Conservation (phyloP, 2,329 filamentous ascomycete genomes). For the Xylariaceae sp. region DNA sequence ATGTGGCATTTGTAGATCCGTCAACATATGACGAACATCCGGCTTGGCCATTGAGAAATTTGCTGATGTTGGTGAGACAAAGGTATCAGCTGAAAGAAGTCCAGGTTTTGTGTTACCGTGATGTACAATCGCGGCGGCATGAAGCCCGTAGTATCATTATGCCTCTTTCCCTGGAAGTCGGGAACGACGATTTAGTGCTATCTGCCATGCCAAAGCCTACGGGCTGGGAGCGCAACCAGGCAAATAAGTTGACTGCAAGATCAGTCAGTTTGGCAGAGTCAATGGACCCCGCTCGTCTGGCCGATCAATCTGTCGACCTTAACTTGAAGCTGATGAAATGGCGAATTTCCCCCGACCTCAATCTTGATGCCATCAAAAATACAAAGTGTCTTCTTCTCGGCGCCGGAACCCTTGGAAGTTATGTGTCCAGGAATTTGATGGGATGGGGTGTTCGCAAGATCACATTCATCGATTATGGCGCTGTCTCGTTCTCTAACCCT, state of each 20-base stretch:
- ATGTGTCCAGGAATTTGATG: conserved; percentile 86
- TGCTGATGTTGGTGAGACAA: conserved; percentile 78
- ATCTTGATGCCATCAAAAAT: conserved; percentile 83
- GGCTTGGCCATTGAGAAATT: conserved; percentile 88
- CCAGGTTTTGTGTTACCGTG: conserved; percentile 87
- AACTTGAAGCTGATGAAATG: conserved; percentile 99
- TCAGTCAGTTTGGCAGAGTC: conserved; percentile 84
- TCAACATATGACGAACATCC: conserved; percentile 86
- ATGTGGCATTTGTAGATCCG: conserved; percentile 84
- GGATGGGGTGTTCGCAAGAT: conserved; percentile 96
- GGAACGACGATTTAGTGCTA: conserved; percentile 40
- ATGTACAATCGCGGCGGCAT: conserved; percentile 72
- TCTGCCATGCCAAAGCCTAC: conserved; percentile 79
- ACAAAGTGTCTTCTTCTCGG: conserved; percentile 88
- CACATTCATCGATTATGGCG: conserved; percentile 91
- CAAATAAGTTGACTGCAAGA: conserved; percentile 72
- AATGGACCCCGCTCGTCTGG: conserved; percentile 83
- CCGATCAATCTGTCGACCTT: conserved; percentile 90
- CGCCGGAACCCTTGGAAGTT: conserved; percentile 88
- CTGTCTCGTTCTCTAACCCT: conserved; percentile 92
- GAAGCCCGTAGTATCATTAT: conserved; percentile 79
- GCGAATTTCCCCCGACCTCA: conserved; percentile 84
- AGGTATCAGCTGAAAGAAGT: conserved; percentile 73
- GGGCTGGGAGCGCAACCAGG: conserved; percentile 85
- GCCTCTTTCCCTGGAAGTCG: conserved; percentile 54